Percentiles rank a stretch among this genome's conserved stretches.
phyloP scores from a whole-genome alignment of 345 rosid species.

The Hypericum perforatum region DNA sequence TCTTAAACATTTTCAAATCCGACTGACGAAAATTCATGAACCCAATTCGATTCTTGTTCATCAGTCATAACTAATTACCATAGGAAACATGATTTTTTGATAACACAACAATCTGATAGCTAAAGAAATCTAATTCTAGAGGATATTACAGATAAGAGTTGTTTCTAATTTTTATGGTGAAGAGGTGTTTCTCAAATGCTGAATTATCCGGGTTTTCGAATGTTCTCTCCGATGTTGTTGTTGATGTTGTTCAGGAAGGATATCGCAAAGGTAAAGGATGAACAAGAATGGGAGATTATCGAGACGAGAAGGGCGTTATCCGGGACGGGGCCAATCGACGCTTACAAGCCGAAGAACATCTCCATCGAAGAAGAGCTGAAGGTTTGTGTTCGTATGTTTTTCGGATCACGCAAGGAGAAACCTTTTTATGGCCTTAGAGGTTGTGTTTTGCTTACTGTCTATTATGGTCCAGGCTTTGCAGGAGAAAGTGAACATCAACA shows the following conservation, averaged over 20 bases:
- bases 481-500: slow-evolving; percentile 65
- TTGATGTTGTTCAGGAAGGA: slow-evolving; percentile 60
- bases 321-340: slow-evolving; percentile 61
- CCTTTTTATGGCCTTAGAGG: background rate
- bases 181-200: background rate
- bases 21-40: too few relatives aligned
- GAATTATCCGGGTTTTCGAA: background rate
- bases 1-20: too few relatives aligned
- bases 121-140: too few relatives aligned
- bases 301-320: slow-evolving; percentile 73
- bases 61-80: too few relatives aligned
- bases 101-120: too few relatives aligned
- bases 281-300: slow-evolving; percentile 81
- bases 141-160: too few relatives aligned
- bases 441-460: slow-evolving; percentile 8
- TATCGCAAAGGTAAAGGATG: slow-evolving; percentile 75
- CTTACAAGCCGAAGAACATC: slow-evolving; percentile 68
- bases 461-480: slow-evolving; percentile 46
- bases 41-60: too few relatives aligned
- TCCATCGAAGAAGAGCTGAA: slow-evolving; percentile 78
- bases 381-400: slow-evolving; percentile 27
- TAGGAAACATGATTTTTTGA: too few relatives aligned
- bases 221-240: background rate
- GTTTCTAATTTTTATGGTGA: background rate
- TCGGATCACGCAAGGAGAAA: background rate